Evolutionary conservation across 169 alveolate species (phyloP), one percentile per base, ranked within the genome.

Genomic region (Babesia gibsoni): DNA sequence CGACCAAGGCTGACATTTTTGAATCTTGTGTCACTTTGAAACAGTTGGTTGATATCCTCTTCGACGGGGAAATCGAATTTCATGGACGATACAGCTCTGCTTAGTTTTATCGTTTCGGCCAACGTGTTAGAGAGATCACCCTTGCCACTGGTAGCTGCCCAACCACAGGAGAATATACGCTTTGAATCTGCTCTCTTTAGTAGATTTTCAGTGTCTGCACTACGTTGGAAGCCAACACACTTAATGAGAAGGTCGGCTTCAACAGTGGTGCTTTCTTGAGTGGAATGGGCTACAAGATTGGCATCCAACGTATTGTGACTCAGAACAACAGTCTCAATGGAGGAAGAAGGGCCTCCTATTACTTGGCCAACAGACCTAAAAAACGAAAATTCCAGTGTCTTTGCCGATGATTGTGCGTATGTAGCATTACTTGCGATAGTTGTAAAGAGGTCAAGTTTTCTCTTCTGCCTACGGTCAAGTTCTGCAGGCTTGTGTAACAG

Each of bases 101-200:
- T 16, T 18, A 74, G 48, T 16, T 63, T 41, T 9, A 50, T 35
- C 4, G 80, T 58, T 16, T 45, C 73, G 1, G 65, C 58, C 8
- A 74, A 33, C 20, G 78, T 74, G 54, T 16, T 22, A 0, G 70
- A 33, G 32, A 74, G 46, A 27, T 74, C 84, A 27, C 84, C 84
- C 27, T 61, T 65, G 9, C 84, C 77, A 16, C 32, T 42, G n/a
- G 69, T 61, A 20, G 59, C 59, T 12, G 52, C 16, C 84, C 84
- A 74, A n/a, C 84, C 84, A 25, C 67, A 58, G 23, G 43, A 20
- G 52, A 74, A 74, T 5, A 74, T 33, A 14, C 84, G 57, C 43
- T 27, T 64, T 1, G 37, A 43, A 35, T 74, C 84, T 16, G 65
- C 70, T 16, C n/a, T 8, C 8, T 16, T 33, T 45, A 65, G 20